These are phyloP conservation scores for Zasmidium cellare DNA, from an alignment of 2,329 filamentous ascomycete genomes.

Conservation along the genomic window DNA sequence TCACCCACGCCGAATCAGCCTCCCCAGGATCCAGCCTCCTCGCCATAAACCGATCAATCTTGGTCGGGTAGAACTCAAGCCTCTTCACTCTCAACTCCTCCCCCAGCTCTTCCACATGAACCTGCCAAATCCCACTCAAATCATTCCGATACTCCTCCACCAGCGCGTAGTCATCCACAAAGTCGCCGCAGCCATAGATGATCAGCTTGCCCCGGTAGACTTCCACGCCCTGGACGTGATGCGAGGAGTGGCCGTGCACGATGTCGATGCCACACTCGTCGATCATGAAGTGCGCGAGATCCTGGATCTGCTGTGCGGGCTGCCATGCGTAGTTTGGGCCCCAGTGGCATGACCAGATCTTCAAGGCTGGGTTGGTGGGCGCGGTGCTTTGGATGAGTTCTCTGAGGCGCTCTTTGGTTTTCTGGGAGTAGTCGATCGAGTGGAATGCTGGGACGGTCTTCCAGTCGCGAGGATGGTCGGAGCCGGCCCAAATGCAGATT, in stretches of 20 bases:
- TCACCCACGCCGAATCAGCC: slow-evolving; percentile 36
- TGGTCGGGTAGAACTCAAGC: slow-evolving; percentile 40
- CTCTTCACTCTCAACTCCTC: slow-evolving; percentile 21
- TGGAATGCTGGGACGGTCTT: slow-evolving; percentile 21
- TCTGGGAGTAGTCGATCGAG: no score
- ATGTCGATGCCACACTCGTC: slow-evolving; percentile 45
- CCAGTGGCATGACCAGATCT: slow-evolving; percentile 44
- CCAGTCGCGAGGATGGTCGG: slow-evolving; percentile 41
- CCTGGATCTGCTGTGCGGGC: slow-evolving; percentile 33
- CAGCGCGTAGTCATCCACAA: slow-evolving; percentile 46
- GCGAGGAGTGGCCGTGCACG: slow-evolving; percentile 43
- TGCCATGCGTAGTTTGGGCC: slow-evolving; percentile 43
- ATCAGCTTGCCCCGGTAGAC: slow-evolving; percentile 38
- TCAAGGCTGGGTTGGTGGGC: slow-evolving; percentile 37
- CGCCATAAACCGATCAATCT: slow-evolving; percentile 36
- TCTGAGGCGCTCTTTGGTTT: no score
- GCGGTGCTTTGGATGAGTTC: no score
- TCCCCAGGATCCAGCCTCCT: slow-evolving; percentile 32
- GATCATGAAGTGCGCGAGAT: slow-evolving; percentile 41
- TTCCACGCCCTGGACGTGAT: slow-evolving; percentile 45
- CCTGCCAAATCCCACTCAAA: slow-evolving; percentile 41
- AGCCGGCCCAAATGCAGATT: slow-evolving; percentile 39
- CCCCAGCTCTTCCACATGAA: slow-evolving; percentile 28
- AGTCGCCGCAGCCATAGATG: slow-evolving; percentile 45
- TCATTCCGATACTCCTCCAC: slow-evolving; percentile 39